Conservation (phyloP, 768 basidiomycete genomes). For the Boletus patriciae region DNA sequence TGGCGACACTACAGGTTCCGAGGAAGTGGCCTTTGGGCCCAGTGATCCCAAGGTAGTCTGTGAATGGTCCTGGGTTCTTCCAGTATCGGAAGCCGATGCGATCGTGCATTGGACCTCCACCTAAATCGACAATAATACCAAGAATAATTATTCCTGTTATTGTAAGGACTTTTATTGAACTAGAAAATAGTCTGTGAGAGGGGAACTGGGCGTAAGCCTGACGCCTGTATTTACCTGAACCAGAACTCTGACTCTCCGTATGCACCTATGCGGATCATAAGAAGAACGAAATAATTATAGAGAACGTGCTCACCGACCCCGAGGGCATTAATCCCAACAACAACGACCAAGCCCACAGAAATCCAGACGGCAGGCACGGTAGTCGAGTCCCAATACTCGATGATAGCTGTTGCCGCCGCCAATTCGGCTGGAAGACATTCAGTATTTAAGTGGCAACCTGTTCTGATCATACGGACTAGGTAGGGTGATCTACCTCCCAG, state of each 20-base stretch:
- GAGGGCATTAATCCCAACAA: not conserved
- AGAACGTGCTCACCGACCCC: not conserved
- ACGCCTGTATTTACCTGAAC: not conserved
- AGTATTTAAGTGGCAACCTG: not conserved
- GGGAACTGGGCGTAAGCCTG: not conserved
- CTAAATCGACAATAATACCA: constrained; percentile 5
- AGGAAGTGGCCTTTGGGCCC: constrained; percentile 4
- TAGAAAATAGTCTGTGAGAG: not conserved
- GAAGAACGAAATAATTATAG: not conserved
- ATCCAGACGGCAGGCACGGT: constrained; percentile 44
- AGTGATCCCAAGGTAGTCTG: not conserved
- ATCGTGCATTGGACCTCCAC: constrained; percentile 1
- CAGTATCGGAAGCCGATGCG: constrained; percentile 38
- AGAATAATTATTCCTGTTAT: not conserved
- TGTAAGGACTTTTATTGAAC: constrained; percentile 3
- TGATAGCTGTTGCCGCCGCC: constrained; percentile 50
- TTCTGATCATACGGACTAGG: constrained; percentile 19
- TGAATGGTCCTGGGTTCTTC: constrained; percentile 31
- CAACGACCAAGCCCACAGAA: not conserved
- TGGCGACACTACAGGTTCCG: constrained; percentile 28
- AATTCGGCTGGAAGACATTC: constrained; percentile 39
- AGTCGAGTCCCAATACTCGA: constrained; percentile 45
- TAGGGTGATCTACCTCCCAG: constrained; percentile 20
- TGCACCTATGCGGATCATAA: not conserved
- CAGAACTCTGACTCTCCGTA: constrained; percentile 10